Conservation (phyloP, 148 eudicot species). For the Cornus suecica region DNA sequence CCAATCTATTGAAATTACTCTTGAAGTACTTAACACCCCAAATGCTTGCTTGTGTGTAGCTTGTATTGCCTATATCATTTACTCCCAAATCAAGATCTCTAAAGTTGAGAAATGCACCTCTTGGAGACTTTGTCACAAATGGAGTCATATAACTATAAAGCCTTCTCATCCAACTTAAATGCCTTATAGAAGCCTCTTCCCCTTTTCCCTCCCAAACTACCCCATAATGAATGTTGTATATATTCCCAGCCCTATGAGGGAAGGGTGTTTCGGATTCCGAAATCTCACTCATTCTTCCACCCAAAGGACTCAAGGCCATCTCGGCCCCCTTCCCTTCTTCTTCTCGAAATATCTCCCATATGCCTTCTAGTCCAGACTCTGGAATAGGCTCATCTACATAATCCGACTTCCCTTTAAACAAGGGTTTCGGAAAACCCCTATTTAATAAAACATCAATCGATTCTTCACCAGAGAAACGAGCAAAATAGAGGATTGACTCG, state of each 20-base stretch:
- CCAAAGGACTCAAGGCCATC: slow-evolving; percentile 20
- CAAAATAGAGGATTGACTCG: neutral
- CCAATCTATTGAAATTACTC: too few relatives aligned
- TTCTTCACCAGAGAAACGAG: neutral
- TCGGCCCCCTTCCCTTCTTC: slow-evolving; percentile 4
- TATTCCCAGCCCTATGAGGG: slow-evolving; percentile 25
- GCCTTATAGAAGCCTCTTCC: slow-evolving; percentile 13
- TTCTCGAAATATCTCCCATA: slow-evolving; percentile 9
- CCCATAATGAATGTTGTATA: slow-evolving; percentile 26
- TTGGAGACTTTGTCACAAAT: slow-evolving; percentile 26
- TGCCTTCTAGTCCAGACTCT: slow-evolving; percentile 17
- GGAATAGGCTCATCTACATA: slow-evolving; percentile 19
- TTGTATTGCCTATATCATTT: slow-evolving; percentile 1
- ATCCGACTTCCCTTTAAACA: neutral
- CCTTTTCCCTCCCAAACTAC: slow-evolving; percentile 25
- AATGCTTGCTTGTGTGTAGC: too few relatives aligned
- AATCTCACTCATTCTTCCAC: slow-evolving; percentile 24
- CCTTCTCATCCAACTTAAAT: slow-evolving; percentile 20
- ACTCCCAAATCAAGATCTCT: slow-evolving; percentile 38
- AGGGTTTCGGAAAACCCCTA: neutral
- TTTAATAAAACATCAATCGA: neutral
- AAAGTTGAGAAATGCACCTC: slow-evolving; percentile 31
- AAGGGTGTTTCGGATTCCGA: slow-evolving; percentile 18
- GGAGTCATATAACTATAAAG: slow-evolving; percentile 22
- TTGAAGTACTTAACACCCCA: too few relatives aligned